Conservation (phyloP, 345 rosid genomes). For the Eutrema yunnanense region DNA sequence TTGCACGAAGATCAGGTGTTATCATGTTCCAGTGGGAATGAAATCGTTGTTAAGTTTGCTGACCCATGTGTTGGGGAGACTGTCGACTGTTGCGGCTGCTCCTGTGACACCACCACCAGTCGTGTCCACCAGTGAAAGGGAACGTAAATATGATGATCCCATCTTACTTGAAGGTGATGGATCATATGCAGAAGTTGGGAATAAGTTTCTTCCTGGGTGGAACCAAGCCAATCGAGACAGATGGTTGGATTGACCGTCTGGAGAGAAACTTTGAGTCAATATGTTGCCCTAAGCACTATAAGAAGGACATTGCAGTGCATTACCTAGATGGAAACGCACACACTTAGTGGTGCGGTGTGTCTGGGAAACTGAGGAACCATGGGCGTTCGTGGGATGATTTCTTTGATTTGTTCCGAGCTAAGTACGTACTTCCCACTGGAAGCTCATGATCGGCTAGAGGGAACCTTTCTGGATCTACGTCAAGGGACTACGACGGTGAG, state of each 20-base stretch:
- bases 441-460: background rate
- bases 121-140: too few relatives aligned
- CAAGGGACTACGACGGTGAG: background rate
- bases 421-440: background rate
- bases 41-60: too few relatives aligned
- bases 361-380: too few relatives aligned
- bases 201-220: background rate
- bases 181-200: background rate
- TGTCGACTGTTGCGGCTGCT: too few relatives aligned
- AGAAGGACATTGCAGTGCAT: background rate
- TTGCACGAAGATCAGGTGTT: too few relatives aligned
- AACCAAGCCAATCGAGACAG: background rate
- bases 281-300: background rate
- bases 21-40: too few relatives aligned
- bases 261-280: background rate
- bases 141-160: too few relatives aligned
- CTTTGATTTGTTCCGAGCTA: background rate
- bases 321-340: background rate
- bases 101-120: too few relatives aligned
- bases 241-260: background rate
- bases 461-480: background rate
- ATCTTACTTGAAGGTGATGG: background rate
- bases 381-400: too few relatives aligned
- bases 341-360: background rate
- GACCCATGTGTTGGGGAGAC: too few relatives aligned